Percentiles rank a stretch among this genome's conserved stretches.
Conservation (phyloP, 257 asterid genomes). For the Scutellaria barbata region DNA sequence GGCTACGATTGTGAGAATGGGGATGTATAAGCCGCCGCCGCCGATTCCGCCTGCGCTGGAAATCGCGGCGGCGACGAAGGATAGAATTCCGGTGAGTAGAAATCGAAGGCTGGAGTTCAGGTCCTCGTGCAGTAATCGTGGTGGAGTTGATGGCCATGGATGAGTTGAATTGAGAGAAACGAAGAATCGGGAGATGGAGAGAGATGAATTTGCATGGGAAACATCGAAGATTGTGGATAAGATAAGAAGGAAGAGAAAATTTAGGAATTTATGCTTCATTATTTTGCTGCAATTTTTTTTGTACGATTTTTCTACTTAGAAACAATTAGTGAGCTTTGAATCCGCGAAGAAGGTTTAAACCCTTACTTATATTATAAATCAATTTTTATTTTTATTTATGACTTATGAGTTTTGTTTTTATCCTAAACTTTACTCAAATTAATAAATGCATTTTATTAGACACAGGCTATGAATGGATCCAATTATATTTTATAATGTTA, state of each 20-base stretch:
- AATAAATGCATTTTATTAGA: no score
- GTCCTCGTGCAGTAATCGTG: conserved; percentile 19
- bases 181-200: conserved; percentile 19
- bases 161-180: conserved; percentile 38
- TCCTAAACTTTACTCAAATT: no score
- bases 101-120: conserved; percentile 30
- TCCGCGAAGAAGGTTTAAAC: no score
- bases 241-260: conserved; percentile 30
- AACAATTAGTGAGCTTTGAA: background rate
- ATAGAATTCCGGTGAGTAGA: conserved; percentile 50
- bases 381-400: no score
- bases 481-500: no score
- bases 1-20: conserved; percentile 65
- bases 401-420: no score
- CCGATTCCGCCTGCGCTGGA: conserved; percentile 94
- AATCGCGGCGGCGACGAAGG: conserved; percentile 66
- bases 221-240: conserved; percentile 31
- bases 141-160: conserved; percentile 28
- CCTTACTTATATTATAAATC: no score
- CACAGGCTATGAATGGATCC: no score
- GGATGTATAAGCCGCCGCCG: conserved; percentile 80
- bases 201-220: conserved; percentile 44
- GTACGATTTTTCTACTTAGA: background rate
- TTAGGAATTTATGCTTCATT: conserved; percentile 34
- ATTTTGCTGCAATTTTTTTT: background rate